Evolutionary conservation across 495 filamentous ascomycete species (phyloP), one percentile per base, ranked within the genome.

Genomic region (Aspergillus mulundensis): DNA sequence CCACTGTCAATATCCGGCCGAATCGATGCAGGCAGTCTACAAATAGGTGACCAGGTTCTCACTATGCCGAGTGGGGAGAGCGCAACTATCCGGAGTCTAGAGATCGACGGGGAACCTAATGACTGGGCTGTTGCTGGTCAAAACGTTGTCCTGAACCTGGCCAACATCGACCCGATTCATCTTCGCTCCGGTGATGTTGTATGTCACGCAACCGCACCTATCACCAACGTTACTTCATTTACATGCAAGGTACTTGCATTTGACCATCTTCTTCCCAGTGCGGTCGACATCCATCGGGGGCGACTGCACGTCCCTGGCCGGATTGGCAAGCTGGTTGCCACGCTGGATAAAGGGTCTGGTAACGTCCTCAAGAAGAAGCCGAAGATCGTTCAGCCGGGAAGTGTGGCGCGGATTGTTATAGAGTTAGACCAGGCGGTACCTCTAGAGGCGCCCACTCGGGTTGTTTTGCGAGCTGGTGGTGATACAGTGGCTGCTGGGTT

Each of bases 51-150:
- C 63, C 79, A 79, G 1, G 73, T 98, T 14, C 66, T 94, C 14
- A 79, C 85, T 7, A 87, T 92, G 75, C 94, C 94, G 0, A 87
- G 86, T 45, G 81, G 81, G 5, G 89, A 96, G 65, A 89, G 81
- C 38, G 90, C 89, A 5, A 81, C 77, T 25, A 78, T 97, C 63
- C 94, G 88, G 64, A 86, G 79, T 11, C 63, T 98, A 16, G 86
- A 91, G 59, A 80, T 90, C 16, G 86, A 92, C 59, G 78, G 82
- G 19, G 84, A 87, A 39, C 70, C 81, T 3, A 77, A 71, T 11
- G 90, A 96, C 54, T 98, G 91, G 91, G 94, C 91, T 4, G 91
- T 97, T n/a, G 94, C 92, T 2, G 92, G 95, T 14, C 91, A 97
- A 63, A 95, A 95, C 53, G 82, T 87, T 10, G 84, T 86, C 1